A percentile compares a stretch with the other conserved stretches of the same genome.
phyloP scores from a whole-genome alignment of 2,329 filamentous ascomycete genomes.

The Mycogone perniciosa region DNA sequence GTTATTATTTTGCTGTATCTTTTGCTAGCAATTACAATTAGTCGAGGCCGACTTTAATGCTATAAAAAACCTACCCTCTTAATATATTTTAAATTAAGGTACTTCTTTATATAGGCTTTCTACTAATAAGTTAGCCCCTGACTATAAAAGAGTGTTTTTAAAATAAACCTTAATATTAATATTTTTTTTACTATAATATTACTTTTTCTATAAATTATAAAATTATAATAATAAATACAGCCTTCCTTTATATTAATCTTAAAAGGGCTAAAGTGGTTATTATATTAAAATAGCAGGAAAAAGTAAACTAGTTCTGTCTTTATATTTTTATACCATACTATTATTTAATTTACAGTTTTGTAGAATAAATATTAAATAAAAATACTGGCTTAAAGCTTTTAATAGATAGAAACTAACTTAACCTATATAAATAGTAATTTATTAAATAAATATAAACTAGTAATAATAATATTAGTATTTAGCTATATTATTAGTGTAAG shows the following conservation, averaged over 20 bases:
- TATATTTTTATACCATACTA: slow-evolving; percentile 2
- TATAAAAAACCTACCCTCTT: slow-evolving; percentile 1
- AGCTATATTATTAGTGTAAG: neutral
- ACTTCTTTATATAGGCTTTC: too few relatives aligned
- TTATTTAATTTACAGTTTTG: slow-evolving; percentile 4
- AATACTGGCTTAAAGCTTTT: neutral
- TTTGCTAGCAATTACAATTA: neutral
- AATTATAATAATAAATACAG: slow-evolving; percentile 9
- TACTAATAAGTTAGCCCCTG: too few relatives aligned
- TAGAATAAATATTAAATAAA: slow-evolving; percentile 8
- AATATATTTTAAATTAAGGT: slow-evolving; percentile 2
- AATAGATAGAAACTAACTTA: slow-evolving; percentile 8
- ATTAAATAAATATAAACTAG: slow-evolving; percentile 12
- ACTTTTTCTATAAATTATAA: neutral
- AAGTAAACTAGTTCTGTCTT: neutral
- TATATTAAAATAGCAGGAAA: slow-evolving; percentile 3
- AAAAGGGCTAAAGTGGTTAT: slow-evolving; percentile 11
- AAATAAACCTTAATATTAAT: too few relatives aligned
- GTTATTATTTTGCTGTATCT: slow-evolving; percentile 1
- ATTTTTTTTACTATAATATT: slow-evolving; percentile 2
- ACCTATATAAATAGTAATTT: slow-evolving; percentile 9
- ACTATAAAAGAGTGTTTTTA: too few relatives aligned
- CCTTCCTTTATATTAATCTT: slow-evolving; percentile 5
- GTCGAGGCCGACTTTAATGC: neutral
- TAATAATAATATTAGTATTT: neutral